A percentile compares a stretch with the other conserved stretches of the same genome.
Evolutionary conservation across 2,329 filamentous ascomycete species (phyloP).

Genomic region (Chaetoscypha palmicola): DNA sequence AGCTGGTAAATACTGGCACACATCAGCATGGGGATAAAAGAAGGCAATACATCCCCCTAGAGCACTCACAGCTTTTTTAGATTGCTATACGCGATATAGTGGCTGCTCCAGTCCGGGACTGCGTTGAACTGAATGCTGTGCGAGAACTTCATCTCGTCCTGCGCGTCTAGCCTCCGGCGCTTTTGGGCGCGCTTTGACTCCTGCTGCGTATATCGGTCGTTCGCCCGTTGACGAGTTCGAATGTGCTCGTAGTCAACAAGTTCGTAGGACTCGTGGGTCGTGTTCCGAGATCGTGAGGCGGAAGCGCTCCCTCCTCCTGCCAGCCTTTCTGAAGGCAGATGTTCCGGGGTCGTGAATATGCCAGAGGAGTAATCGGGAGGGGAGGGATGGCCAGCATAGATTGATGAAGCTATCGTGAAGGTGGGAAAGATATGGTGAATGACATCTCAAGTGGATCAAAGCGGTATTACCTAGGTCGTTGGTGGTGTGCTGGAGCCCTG

Average conservation of each 20-base stretch:
- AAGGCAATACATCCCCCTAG: neutral
- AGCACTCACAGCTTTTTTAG: constrained; percentile 84
- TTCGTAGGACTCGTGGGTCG: constrained; percentile 25
- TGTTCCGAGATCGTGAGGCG: too few species aligned
- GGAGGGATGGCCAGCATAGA: neutral
- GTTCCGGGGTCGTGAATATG: constrained; percentile 7
- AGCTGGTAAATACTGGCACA: constrained; percentile 77
- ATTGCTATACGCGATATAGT: constrained; percentile 98
- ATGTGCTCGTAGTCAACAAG: constrained; percentile 25
- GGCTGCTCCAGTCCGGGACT: constrained; percentile 97
- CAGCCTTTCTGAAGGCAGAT: constrained; percentile 17
- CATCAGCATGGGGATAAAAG: constrained; percentile 7
- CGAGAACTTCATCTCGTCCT: constrained; percentile 97
- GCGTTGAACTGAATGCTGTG: constrained; percentile 99
- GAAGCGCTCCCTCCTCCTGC: constrained; percentile 24
- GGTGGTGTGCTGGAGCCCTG: too few species aligned
- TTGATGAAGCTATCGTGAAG: constrained; percentile 1
- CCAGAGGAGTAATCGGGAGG: neutral
- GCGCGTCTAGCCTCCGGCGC: constrained; percentile 61
- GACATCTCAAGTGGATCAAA: neutral
- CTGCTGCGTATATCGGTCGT: constrained; percentile 7
- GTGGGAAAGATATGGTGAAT: neutral
- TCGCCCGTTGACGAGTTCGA: constrained; percentile 9
- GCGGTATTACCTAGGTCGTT: neutral
- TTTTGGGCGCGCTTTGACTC: constrained; percentile 51